phyloP scores from a whole-genome alignment of 2,329 filamentous ascomycete genomes.

The Beauveria brongniartii region DNA sequence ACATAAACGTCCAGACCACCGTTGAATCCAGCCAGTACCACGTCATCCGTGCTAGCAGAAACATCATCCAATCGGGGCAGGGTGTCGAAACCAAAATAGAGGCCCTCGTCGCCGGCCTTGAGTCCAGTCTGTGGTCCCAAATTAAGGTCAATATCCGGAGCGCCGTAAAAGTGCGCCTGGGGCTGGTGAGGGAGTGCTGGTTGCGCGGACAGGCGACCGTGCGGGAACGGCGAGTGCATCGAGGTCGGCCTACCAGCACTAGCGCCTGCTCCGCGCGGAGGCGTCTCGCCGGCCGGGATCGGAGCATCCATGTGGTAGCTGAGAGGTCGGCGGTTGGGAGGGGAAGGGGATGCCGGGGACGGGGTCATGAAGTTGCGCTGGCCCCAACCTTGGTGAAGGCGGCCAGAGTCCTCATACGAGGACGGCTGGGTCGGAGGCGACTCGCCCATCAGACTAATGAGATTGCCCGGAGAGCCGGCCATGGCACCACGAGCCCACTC shows the following conservation, averaged over 20 bases:
- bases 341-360: constrained; percentile 35
- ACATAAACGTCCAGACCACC: constrained; percentile 70
- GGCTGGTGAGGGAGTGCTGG: constrained; percentile 67
- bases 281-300: constrained; percentile 33
- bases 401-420: constrained; percentile 31
- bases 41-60: constrained; percentile 45
- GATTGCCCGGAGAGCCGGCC: constrained; percentile 36
- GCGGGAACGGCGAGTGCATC: constrained; percentile 42
- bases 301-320: constrained; percentile 47
- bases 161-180: constrained; percentile 69
- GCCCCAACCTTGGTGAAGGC: constrained; percentile 34
- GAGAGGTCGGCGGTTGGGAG: constrained; percentile 36
- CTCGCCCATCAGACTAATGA: constrained; percentile 34
- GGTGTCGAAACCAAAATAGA: constrained; percentile 74
- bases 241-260: constrained; percentile 35
- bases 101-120: constrained; percentile 59
- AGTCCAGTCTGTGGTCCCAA: constrained; percentile 46
- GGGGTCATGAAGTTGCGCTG: constrained; percentile 37
- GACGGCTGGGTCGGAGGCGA: constrained; percentile 35
- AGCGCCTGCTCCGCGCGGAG: constrained; percentile 26
- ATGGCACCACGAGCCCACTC: constrained; percentile 37
- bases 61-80: constrained; percentile 41
- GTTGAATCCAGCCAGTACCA: constrained; percentile 70
- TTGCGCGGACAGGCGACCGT: constrained; percentile 38
- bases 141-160: constrained; percentile 67